Conservation (phyloP, 768 basidiomycete genomes). For the Russula emetica region DNA sequence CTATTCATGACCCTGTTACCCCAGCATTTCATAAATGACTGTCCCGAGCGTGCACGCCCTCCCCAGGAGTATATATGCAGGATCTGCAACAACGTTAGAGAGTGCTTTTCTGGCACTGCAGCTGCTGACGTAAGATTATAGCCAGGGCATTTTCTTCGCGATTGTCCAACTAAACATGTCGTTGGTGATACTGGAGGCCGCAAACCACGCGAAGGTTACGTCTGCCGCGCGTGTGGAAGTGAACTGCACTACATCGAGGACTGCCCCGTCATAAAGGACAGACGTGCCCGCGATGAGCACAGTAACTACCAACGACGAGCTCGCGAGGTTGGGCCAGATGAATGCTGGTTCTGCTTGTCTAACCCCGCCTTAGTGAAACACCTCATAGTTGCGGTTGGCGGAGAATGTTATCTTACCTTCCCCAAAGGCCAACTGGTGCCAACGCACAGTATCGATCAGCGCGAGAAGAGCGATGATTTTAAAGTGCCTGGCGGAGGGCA, state of each 20-base stretch:
- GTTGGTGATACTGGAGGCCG: slow-evolving; percentile 78
- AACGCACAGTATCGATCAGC: slow-evolving; percentile 55
- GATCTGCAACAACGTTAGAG: slow-evolving; percentile 65
- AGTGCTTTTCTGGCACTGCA: background rate
- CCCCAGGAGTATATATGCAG: slow-evolving; percentile 85
- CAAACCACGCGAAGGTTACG: slow-evolving; percentile 81
- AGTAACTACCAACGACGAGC: slow-evolving; percentile 42
- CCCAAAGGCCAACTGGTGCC: slow-evolving; percentile 94
- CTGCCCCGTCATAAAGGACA: slow-evolving; percentile 67
- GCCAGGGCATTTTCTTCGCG: slow-evolving; percentile 82
- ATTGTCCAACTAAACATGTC: slow-evolving; percentile 78
- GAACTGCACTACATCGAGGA: slow-evolving; percentile 84
- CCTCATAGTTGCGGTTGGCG: slow-evolving; percentile 89
- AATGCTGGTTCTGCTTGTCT: slow-evolving; percentile 98
- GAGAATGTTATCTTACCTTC: slow-evolving; percentile 92
- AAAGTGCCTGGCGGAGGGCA: slow-evolving; percentile 92
- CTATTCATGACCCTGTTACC: background rate
- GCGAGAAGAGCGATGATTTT: slow-evolving; percentile 35
- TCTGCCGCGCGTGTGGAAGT: slow-evolving; percentile 88
- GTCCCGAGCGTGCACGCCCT: slow-evolving; percentile 70
- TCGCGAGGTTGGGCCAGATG: slow-evolving; percentile 82
- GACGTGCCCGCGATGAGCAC: slow-evolving; percentile 36
- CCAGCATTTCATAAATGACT: slow-evolving; percentile 73
- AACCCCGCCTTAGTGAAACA: slow-evolving; percentile 94
- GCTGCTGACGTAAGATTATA: slow-evolving; percentile 33